Evolutionary conservation across 2,329 filamentous ascomycete species (phyloP).

Genomic region (Ascocoryne sarcoides): DNA sequence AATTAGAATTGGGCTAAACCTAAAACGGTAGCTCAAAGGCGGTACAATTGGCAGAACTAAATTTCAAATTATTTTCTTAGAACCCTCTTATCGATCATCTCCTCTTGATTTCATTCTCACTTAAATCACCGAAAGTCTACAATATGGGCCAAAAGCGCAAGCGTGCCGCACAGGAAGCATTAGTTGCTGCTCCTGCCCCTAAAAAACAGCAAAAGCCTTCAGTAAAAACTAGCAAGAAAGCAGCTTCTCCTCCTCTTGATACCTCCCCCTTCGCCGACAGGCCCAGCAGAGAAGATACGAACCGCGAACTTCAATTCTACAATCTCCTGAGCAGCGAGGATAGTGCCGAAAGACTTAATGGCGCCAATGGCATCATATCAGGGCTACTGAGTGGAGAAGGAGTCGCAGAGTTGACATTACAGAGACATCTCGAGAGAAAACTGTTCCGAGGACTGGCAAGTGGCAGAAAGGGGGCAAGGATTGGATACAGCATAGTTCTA

Average conservation of each 20-base stretch:
- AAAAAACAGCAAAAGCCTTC: conserved; percentile 23
- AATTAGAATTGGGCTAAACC: too few species aligned
- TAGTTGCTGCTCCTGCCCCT: conserved; percentile 12
- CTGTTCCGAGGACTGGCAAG: conserved; percentile 85
- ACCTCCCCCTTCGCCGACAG: conserved; percentile 41
- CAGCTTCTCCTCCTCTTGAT: conserved; percentile 15
- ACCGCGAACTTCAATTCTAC: conserved; percentile 51
- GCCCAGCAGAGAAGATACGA: conserved; percentile 43
- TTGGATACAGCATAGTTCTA: conserved; percentile 84
- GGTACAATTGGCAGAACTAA: too few species aligned
- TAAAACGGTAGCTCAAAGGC: too few species aligned
- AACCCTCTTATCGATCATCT: too few species aligned
- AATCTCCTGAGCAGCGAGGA: conserved; percentile 54
- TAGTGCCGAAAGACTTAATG: conserved; percentile 44
- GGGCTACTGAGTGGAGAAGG: conserved; percentile 43
- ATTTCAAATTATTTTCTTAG: too few species aligned
- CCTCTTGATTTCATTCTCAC: too few species aligned
- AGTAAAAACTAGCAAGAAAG: conserved; percentile 4
- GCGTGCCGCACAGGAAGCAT: conserved; percentile 25
- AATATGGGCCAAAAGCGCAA: conserved; percentile 40
- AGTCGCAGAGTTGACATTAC: conserved; percentile 43
- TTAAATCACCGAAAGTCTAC: too few species aligned
- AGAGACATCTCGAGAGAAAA: conserved; percentile 53
- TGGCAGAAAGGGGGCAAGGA: conserved; percentile 75
- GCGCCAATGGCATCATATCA: conserved; percentile 49